Conservation (phyloP, 129 eudicot species). For the Mikania micrantha region DNA sequence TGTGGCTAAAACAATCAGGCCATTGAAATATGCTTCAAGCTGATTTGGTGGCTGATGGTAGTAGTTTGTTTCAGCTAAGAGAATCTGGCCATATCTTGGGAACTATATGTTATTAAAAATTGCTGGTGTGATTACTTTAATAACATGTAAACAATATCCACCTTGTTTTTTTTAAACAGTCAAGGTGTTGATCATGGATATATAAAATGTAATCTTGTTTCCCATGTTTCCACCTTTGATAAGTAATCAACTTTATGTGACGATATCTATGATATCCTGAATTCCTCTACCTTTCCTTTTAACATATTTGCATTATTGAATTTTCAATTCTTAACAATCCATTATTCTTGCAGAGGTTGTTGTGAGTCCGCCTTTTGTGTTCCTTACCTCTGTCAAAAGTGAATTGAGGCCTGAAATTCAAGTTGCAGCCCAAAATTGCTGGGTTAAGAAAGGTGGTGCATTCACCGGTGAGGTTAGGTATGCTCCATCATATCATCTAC, state of each 20-base stretch:
- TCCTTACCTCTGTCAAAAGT: constrained; percentile 61
- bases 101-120: neutral
- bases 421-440: constrained; percentile 94
- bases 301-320: neutral
- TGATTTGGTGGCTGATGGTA: neutral
- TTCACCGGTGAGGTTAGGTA: constrained; percentile 98
- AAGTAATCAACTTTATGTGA: neutral
- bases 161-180: neutral
- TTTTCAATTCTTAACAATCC: neutral
- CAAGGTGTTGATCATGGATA: neutral
- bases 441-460: constrained; percentile 99
- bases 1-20: neutral
- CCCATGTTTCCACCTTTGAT: neutral
- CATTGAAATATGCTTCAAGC: neutral
- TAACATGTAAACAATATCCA: neutral
- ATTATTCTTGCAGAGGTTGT: constrained; percentile 75
- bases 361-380: constrained; percentile 92
- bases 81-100: neutral
- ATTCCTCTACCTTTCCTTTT: neutral
- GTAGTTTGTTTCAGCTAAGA: neutral
- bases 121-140: neutral
- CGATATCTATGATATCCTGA: neutral
- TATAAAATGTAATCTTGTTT: neutral
- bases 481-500: constrained; percentile 14
- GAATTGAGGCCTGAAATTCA: constrained; percentile 82